Conservation (phyloP, 176 grass and related monocot genomes). For the Oryza glaberrima region DNA sequence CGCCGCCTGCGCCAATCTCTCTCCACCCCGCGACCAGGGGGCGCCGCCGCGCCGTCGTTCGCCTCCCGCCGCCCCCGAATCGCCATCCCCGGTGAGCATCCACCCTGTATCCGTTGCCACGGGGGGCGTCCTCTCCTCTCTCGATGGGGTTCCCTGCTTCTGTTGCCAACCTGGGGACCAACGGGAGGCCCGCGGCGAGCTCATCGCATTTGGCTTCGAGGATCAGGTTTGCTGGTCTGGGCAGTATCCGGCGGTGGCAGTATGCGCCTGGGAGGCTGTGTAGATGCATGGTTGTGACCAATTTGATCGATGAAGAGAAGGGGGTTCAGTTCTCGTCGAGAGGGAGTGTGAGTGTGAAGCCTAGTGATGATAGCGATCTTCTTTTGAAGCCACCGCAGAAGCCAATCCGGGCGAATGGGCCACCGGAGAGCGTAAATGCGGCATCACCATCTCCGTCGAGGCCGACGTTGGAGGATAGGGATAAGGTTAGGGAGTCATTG, state of each 20-base stretch:
- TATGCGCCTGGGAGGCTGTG: slow-evolving; percentile 58
- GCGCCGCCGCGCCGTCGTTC: no score
- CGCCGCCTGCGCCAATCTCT: no score
- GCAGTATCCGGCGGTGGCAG: slow-evolving; percentile 49
- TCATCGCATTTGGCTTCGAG: slow-evolving; percentile 57
- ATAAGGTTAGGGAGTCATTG: slow-evolving; percentile 75
- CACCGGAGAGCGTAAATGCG: slow-evolving; percentile 40
- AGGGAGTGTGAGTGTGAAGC: slow-evolving; percentile 56
- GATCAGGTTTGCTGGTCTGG: slow-evolving; percentile 57
- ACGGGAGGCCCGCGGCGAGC: slow-evolving; percentile 55
- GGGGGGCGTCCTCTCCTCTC: no score
- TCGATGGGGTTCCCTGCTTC: background rate
- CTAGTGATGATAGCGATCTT: slow-evolving; percentile 60
- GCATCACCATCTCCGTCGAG: slow-evolving; percentile 39
- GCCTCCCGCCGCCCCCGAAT: no score
- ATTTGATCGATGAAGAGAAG: slow-evolving; percentile 73
- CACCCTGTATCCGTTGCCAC: no score
- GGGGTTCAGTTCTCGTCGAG: slow-evolving; percentile 65
- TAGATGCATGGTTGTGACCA: slow-evolving; percentile 82
- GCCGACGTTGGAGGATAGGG: slow-evolving; percentile 52
- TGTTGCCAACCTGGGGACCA: slow-evolving; percentile 60
- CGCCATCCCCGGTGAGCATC: no score
- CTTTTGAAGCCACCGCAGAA: slow-evolving; percentile 75
- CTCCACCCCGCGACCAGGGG: no score
- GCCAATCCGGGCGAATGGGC: slow-evolving; percentile 54